Percentiles rank a stretch among this genome's conserved stretches.
Conservation (phyloP, 2,329 filamentous ascomycete genomes). For the Penicillium hordei region DNA sequence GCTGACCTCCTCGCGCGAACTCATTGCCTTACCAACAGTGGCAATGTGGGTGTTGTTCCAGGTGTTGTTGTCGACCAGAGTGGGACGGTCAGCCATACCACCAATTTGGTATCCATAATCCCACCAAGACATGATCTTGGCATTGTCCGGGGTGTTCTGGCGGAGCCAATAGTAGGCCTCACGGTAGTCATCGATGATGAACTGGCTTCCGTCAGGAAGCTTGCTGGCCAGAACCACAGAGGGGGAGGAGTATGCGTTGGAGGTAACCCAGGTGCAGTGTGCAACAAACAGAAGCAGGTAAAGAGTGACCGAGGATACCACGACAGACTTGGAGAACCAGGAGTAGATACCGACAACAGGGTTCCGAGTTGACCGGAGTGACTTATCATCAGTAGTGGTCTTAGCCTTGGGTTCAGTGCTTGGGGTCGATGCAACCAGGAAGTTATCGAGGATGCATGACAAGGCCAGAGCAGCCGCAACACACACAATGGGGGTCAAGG, state of each 20-base stretch:
- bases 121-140: conserved; percentile 99
- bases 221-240: conserved; percentile 93
- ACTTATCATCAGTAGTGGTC: conserved; percentile 37
- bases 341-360: conserved; percentile 83
- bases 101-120: conserved; percentile 99
- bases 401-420: conserved; percentile 46
- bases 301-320: conserved; percentile 68
- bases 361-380: conserved; percentile 67
- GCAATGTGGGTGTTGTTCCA: conserved; percentile 99
- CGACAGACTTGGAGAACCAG: conserved; percentile 72
- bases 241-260: conserved; percentile 96
- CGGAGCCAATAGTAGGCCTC: conserved; percentile 99
- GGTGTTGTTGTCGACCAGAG: conserved; percentile 98
- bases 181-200: conserved; percentile 98
- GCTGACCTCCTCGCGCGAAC: conserved; percentile 93
- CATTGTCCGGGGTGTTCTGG: conserved; percentile 90
- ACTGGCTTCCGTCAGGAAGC: conserved; percentile 90
- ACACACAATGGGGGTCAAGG: conserved; percentile 92
- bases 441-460: conserved; percentile 85
- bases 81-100: conserved; percentile 97
- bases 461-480: conserved; percentile 86
- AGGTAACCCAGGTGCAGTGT: conserved; percentile 99
- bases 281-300: conserved; percentile 93
- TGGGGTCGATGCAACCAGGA: conserved; percentile 67
- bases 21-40: conserved; percentile 98